Percentiles rank a stretch among this genome's conserved stretches.
Evolutionary conservation across 148 eudicot genomes (phyloP).

Genomic region (Spergularia marina): DNA sequence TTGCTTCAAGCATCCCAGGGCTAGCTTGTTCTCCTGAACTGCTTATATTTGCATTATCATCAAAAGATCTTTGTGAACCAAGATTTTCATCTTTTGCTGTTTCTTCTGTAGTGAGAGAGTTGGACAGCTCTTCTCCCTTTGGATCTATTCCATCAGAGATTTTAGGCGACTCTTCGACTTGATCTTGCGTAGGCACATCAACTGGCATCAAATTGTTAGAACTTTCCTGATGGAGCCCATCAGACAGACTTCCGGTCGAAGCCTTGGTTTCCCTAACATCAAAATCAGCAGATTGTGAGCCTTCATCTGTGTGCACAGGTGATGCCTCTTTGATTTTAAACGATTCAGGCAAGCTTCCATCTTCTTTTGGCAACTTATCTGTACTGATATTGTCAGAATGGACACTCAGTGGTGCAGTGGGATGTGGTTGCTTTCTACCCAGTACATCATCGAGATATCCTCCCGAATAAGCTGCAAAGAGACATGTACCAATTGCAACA

Average conservation of each 20-base stretch:
- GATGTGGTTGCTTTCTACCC: slow-evolving; percentile 30
- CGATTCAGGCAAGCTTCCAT: slow-evolving; percentile 19
- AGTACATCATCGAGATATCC: slow-evolving; percentile 44
- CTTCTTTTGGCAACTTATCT: slow-evolving; percentile 25
- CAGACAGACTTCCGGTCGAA: slow-evolving; percentile 32
- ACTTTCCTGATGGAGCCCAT: slow-evolving; percentile 27
- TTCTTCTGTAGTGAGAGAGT: slow-evolving; percentile 25
- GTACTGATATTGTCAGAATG: slow-evolving; percentile 22
- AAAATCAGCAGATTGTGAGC: slow-evolving; percentile 31
- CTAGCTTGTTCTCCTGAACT: slow-evolving; percentile 29
- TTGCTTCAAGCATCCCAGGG: slow-evolving; percentile 35
- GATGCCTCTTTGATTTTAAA: slow-evolving; percentile 22
- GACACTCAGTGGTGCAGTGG: slow-evolving; percentile 22
- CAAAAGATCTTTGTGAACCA: slow-evolving; percentile 30
- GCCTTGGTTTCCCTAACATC: slow-evolving; percentile 33
- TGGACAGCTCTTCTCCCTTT: slow-evolving; percentile 34
- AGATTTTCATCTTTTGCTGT: slow-evolving; percentile 34
- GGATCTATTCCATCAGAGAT: slow-evolving; percentile 25
- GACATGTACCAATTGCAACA: slow-evolving; percentile 59
- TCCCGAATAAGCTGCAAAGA: slow-evolving; percentile 47
- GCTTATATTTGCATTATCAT: slow-evolving; percentile 33
- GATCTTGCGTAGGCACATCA: slow-evolving; percentile 23
- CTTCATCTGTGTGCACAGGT: slow-evolving; percentile 29
- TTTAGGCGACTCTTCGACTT: slow-evolving; percentile 38
- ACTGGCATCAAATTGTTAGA: slow-evolving; percentile 30